Percentiles rank a stretch among this genome's conserved stretches.
These are phyloP conservation scores for Euphorbia neoarborescens DNA, from an alignment of 441 rosid species.

Conservation along the genomic window DNA sequence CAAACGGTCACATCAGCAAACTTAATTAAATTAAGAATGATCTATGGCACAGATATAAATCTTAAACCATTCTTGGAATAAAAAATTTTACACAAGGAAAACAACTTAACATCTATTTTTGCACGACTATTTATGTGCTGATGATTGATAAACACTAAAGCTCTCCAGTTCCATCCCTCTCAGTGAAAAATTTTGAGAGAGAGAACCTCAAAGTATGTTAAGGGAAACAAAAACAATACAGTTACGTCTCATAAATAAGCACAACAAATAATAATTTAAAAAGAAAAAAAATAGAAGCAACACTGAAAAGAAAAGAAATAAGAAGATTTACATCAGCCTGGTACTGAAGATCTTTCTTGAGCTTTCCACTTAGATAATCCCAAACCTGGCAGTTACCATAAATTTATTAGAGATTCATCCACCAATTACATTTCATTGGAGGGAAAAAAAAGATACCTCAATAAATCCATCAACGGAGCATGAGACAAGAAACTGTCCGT, in stretches of 20 bases:
- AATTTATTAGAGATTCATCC: slow-evolving; percentile 17
- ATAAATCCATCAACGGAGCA: slow-evolving; percentile 97
- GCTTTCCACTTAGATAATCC: slow-evolving; percentile 97
- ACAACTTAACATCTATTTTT: not conserved
- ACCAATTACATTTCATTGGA: slow-evolving; percentile 8
- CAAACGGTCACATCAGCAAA: not conserved
- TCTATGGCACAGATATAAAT: not conserved
- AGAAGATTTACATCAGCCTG: slow-evolving; percentile 77
- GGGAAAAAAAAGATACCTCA: slow-evolving; percentile 42
- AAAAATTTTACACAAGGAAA: not conserved
- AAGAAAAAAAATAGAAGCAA: slow-evolving; percentile 9
- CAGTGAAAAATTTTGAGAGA: not conserved
- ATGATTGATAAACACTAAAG: not conserved
- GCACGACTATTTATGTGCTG: not conserved
- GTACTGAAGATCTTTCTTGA: slow-evolving; percentile 96
- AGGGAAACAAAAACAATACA: not conserved
- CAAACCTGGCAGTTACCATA: slow-evolving; percentile 55
- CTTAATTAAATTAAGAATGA: not conserved
- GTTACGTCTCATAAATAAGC: not conserved
- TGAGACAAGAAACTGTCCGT: slow-evolving; percentile 97
- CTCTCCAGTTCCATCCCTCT: not conserved
- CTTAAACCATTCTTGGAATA: not conserved
- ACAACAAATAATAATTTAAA: not conserved
- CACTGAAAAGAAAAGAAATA: not conserved
- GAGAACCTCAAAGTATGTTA: not conserved